Percentiles rank a stretch among this genome's conserved stretches.
These are phyloP conservation scores for Phytophthora sp. DNA, from an alignment of 352 stramenopile species.

Conservation along the genomic window DNA sequence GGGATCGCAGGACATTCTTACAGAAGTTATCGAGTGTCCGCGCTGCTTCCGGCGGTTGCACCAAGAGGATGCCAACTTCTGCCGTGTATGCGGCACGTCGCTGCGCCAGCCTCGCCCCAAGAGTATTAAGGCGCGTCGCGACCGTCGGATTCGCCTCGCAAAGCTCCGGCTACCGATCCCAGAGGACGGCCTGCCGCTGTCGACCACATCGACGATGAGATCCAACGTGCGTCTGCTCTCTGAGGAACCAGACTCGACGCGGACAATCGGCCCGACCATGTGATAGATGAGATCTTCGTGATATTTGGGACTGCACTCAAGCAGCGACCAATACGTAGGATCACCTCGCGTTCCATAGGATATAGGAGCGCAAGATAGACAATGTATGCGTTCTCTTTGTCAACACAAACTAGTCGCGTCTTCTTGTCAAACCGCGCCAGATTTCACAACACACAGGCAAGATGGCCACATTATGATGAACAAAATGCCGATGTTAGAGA, in stretches of 20 bases:
- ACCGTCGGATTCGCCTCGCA: constrained; percentile 57
- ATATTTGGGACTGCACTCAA: no score
- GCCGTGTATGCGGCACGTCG: constrained; percentile 69
- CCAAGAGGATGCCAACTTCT: constrained; percentile 85
- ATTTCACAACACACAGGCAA: no score
- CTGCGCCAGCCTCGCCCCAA: constrained; percentile 63
- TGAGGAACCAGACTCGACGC: constrained; percentile 32
- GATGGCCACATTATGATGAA: constrained; percentile 31
- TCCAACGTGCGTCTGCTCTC: constrained; percentile 58
- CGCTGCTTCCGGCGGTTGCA: constrained; percentile 79
- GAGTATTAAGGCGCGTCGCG: constrained; percentile 63
- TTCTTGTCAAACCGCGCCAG: no score
- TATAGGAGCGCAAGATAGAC: no score
- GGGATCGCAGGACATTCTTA: constrained; percentile 55
- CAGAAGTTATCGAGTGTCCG: constrained; percentile 71
- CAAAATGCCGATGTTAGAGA: constrained; percentile 14
- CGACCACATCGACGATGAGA: constrained; percentile 66
- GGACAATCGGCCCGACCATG: constrained; percentile 18
- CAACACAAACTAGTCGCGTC: no score
- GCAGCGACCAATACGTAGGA: no score
- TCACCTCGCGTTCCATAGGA: neutral
- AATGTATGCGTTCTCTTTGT: no score
- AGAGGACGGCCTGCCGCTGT: constrained; percentile 44
- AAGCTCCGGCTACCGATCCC: constrained; percentile 57
- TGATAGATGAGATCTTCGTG: constrained; percentile 13